Evolutionary conservation across 2,329 filamentous ascomycete species (phyloP), one percentile per base, ranked within the genome.

Genomic region (Botrytis aclada): DNA sequence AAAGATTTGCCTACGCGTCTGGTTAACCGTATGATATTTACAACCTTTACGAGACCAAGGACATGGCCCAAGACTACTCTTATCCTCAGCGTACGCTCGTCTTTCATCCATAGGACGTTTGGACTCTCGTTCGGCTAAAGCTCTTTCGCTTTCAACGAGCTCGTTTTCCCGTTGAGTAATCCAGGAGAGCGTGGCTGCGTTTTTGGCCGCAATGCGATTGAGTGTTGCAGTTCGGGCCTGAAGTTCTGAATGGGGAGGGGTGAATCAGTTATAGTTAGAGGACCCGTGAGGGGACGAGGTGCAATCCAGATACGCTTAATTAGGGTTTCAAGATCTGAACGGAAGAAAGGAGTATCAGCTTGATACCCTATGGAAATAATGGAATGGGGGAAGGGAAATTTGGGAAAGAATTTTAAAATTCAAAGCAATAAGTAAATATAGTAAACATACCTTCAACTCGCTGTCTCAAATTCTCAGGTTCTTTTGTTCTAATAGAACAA

Each of bases 121-220:
- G 10, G 60, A 16, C 22, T 71, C 69, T 71, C 41, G 63, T 56
- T 39, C 43, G 7, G 69, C 69, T 32, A 71, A 25, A 16, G 41
- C 60, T 39, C n/a, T 47, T 47, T 64, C 60, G 14, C n/a, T 45
- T 16, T 64, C 34, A 6, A 3, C 60, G 18, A 71, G 20, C 20
- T 56, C 45, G 1, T 8, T 43, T 9, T 39, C 45, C 37, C 58
- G 60, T 14, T 32, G 37, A 5, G 41, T 51, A 6, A 71, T 54
- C 60, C 60, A 71, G 58, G 56, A 45, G 32, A 71, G 43, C 1
- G 58, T 39, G 34, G 69, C 32, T 41, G 69, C 69, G 37, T 64
- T 71, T 32, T 71, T 71, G 32, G 69, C 69, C 43, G 69, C 34
- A 18, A 64, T 14, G 45, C 69, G 69, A 64, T 71, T 71, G 14